A percentile compares a stretch with the other conserved stretches of the same genome.
Evolutionary conservation across 2,329 filamentous ascomycete genomes (phyloP).

Genomic region (Aspergillus sp.): DNA sequence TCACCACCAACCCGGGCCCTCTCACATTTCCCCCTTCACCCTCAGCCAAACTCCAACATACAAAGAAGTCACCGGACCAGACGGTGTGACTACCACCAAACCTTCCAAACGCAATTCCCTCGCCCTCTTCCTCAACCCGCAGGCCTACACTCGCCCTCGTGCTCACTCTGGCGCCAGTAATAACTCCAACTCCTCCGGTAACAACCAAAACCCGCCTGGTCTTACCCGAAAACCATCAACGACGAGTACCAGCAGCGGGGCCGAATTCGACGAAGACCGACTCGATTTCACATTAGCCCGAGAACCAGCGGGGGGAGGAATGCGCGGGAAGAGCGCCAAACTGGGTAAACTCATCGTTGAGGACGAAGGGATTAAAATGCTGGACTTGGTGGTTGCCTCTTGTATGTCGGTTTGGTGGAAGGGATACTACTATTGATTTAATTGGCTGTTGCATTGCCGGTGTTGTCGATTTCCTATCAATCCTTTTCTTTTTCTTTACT

Average conservation of each 20-base stretch:
- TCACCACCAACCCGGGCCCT: constrained; percentile 19
- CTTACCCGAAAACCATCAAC: neutral
- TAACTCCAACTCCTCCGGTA: constrained; percentile 24
- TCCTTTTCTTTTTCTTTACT: neutral
- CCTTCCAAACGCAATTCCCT: constrained; percentile 26
- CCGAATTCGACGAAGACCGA: constrained; percentile 27
- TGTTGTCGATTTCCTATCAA: constrained; percentile 2
- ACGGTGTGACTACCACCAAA: constrained; percentile 3
- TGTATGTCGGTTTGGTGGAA: constrained; percentile 95
- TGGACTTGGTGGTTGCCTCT: constrained; percentile 84
- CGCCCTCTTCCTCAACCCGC: constrained; percentile 28
- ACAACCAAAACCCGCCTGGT: constrained; percentile 18
- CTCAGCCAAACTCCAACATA: constrained; percentile 14
- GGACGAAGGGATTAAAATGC: constrained; percentile 88
- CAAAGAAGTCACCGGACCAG: constrained; percentile 6
- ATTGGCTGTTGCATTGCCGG: neutral
- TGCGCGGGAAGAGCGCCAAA: constrained; percentile 81
- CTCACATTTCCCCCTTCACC: constrained; percentile 17
- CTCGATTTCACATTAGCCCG: constrained; percentile 72
- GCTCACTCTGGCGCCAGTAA: constrained; percentile 19
- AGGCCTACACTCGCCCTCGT: constrained; percentile 20
- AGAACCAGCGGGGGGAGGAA: constrained; percentile 81
- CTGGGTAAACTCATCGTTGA: constrained; percentile 88
- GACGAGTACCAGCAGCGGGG: constrained; percentile 12
- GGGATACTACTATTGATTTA: constrained; percentile 54